These are phyloP conservation scores for Gastrolobium villosum DNA, from an alignment of 306 rosid genomes.

Conservation along the genomic window DNA sequence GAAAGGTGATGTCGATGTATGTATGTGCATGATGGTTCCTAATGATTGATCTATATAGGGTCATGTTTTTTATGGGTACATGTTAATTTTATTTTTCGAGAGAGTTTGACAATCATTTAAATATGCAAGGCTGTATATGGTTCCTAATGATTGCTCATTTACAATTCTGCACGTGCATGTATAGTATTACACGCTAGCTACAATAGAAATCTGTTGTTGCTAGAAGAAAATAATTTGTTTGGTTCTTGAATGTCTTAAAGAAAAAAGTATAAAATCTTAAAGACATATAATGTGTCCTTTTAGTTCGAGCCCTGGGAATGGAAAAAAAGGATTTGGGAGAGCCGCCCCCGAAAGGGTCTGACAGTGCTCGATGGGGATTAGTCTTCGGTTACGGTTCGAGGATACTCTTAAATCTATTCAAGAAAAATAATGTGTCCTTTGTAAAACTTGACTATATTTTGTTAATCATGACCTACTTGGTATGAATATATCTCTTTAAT, in stretches of 20 bases:
- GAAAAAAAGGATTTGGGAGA: too few species aligned
- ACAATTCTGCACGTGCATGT: slow-evolving; percentile 19
- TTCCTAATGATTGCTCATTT: not conserved
- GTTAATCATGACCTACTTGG: slow-evolving; percentile 1
- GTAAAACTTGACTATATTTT: too few species aligned
- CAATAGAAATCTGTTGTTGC: slow-evolving; percentile 16
- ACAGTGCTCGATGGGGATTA: too few species aligned
- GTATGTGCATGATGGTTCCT: not conserved
- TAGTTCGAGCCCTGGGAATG: too few species aligned
- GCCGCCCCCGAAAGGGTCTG: too few species aligned
- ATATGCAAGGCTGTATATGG: not conserved
- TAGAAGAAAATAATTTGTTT: slow-evolving; percentile 3
- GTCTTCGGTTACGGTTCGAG: too few species aligned
- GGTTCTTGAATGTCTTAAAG: slow-evolving; percentile 15
- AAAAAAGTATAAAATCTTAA: slow-evolving; percentile 10
- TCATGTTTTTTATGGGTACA: slow-evolving; percentile 11
- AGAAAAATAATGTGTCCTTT: slow-evolving; percentile 16
- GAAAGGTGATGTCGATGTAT: too few species aligned
- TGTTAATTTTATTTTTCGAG: not conserved
- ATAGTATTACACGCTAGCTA: slow-evolving; percentile 11
- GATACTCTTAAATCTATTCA: too few species aligned
- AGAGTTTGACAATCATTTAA: not conserved
- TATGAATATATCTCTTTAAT: not conserved
- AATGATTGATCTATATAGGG: not conserved
- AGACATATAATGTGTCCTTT: slow-evolving; percentile 12